Evolutionary conservation across 2,329 filamentous ascomycete genomes (phyloP).

Genomic region (Ascomycota sp.): DNA sequence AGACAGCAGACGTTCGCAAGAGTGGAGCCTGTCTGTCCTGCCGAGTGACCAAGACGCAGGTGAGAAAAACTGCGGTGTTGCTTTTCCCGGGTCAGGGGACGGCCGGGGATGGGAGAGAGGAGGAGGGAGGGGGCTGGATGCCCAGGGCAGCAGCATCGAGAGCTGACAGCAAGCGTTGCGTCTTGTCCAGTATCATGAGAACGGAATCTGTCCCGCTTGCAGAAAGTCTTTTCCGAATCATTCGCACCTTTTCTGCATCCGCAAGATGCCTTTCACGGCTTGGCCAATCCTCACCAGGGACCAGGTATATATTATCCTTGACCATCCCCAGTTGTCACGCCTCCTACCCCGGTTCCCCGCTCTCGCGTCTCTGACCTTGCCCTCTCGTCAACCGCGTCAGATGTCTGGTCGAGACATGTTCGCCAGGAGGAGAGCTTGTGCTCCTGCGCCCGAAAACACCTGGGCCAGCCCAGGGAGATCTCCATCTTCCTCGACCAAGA

Average conservation of each 20-base stretch:
- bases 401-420: constrained; percentile 17
- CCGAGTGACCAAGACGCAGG: constrained; percentile 24
- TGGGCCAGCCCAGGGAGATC: constrained; percentile 15
- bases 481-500: constrained; percentile 15
- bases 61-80: constrained; percentile 13
- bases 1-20: constrained; percentile 28
- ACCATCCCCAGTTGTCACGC: no score
- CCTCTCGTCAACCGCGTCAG: constrained; percentile 5
- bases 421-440: constrained; percentile 14
- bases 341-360: no score
- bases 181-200: constrained; percentile 17
- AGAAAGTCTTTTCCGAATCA: constrained; percentile 19
- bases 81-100: constrained; percentile 8
- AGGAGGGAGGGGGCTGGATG: no score
- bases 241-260: constrained; percentile 19
- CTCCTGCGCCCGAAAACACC: constrained; percentile 15
- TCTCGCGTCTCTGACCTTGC: not conserved
- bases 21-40: constrained; percentile 27
- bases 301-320: no score
- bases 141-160: no score
- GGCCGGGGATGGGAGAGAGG: no score
- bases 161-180: no score
- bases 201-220: constrained; percentile 20
- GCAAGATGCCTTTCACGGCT: constrained; percentile 15
- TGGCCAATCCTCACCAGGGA: constrained; percentile 17